Evolutionary conservation across 768 basidiomycete species (phyloP), one percentile per base, ranked within the genome.

Genomic region (Kwoniella sp.): DNA sequence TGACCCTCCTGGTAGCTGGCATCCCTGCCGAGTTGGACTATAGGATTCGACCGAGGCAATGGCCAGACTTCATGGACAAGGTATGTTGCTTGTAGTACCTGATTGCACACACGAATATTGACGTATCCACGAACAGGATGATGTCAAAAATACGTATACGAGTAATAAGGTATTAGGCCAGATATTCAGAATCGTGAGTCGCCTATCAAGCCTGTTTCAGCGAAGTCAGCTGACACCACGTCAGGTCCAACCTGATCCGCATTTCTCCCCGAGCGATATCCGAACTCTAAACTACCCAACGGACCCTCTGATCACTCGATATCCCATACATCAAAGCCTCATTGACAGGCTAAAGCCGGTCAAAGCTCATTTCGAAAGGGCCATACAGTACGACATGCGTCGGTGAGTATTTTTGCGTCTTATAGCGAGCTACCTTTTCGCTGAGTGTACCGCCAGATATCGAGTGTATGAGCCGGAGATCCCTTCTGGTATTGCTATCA

Each of bases 61-160:
- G 77, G 77, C 79, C 79, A n/a, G 73, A 74, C 52, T 80, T 78
- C 63, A 77, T 80, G 75, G 76, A 72, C 55, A 78, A 74, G 63
- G 73, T 68, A 15, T n/a, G 68, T 66, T n/a, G 24, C 17, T 15
- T 6, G n/a, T 2, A 10, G 15, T 1, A 26, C 7, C 30, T 25
- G 24, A 26, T 49, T 10, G 13, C 44, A 46, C 2, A 49, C 29
- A 26, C 50, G 21, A 48, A n/a, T n/a, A n/a, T 8, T 55, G 52
- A 44, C 40, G 8, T 9, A 44, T 24, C 29, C 6, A 55, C 29
- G 2, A 10, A 19, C 22, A 71, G 65, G 69, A 72, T 24, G 68
- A 61, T 24, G 57, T 37, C 29, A 73, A 70, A 53, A 63, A 67
- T n/a, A 64, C 61, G 0, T 80, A 80, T 60, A 21, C 52, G 15